Evolutionary conservation across 2,329 filamentous ascomycete genomes (phyloP).

Genomic region (Epichloe uncinata): DNA sequence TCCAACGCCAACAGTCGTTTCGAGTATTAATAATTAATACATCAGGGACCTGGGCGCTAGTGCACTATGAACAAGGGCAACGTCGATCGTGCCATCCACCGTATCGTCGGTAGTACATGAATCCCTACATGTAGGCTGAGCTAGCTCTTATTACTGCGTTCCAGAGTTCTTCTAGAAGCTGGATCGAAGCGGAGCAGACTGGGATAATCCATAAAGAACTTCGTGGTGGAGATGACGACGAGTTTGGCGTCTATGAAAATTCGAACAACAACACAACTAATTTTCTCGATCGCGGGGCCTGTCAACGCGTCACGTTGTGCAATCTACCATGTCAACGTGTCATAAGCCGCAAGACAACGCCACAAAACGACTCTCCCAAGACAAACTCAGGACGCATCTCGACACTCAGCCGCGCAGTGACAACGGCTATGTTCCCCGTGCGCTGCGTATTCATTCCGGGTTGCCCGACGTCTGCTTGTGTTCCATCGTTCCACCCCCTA

Average conservation of each 20-base stretch:
- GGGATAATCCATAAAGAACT: background rate
- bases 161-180: conserved; percentile 1
- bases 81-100: background rate
- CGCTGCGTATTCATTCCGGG: conserved; percentile 7
- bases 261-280: background rate
- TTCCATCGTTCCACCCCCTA: background rate
- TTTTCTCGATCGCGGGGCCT: background rate
- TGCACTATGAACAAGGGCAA: background rate
- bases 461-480: conserved; percentile 4
- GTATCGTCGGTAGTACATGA: background rate
- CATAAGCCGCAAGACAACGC: background rate
- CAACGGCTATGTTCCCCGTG: background rate
- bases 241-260: background rate
- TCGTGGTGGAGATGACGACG: background rate
- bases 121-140: background rate
- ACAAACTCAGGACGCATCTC: background rate
- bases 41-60: background rate
- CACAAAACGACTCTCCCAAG: background rate
- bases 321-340: background rate
- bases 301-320: background rate
- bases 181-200: background rate
- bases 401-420: background rate
- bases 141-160: background rate
- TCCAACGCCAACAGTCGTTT: too few species aligned
- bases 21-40: background rate